Conservation (phyloP, 768 basidiomycete genomes). For the Trametes elegans region DNA sequence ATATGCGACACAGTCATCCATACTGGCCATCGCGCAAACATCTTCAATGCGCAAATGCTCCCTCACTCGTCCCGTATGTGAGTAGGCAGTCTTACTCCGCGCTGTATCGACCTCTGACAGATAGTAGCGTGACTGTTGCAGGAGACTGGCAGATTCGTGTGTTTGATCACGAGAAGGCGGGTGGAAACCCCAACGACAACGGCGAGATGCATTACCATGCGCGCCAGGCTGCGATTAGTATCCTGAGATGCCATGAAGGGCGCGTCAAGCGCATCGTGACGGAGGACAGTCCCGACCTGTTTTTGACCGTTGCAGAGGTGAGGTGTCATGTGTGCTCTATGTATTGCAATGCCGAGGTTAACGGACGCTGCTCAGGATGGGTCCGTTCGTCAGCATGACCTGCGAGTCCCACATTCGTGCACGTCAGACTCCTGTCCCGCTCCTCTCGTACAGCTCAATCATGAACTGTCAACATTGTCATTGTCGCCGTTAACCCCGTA, state of each 20-base stretch:
- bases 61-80: conserved; percentile 79
- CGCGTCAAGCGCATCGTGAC: conserved; percentile 79
- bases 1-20: conserved; percentile 62
- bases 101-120: not conserved
- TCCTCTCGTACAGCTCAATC: conserved; percentile 62
- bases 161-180: conserved; percentile 57
- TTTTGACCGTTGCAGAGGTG: conserved; percentile 80
- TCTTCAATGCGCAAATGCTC: conserved; percentile 82
- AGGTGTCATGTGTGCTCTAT: conserved; percentile 20
- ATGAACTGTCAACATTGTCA: conserved; percentile 70
- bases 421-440: conserved; percentile 55
- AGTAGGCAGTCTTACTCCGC: conserved; percentile 26
- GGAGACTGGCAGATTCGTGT: conserved; percentile 76
- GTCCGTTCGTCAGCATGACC: conserved; percentile 83
- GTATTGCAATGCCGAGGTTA: too few relatives aligned
- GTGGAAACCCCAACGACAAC: conserved; percentile 33
- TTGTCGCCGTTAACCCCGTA: conserved; percentile 78
- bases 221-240: conserved; percentile 46
- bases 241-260: conserved; percentile 66
- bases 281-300: conserved; percentile 74
- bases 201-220: conserved; percentile 45
- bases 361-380: conserved; percentile 60
- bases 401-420: conserved; percentile 72
- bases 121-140: conserved; percentile 63
- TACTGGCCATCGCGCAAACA: conserved; percentile 81